Evolutionary conservation across 1,284 basidiomycete genomes (phyloP).

Genomic region (Leccinum brunneo-olivaceum): DNA sequence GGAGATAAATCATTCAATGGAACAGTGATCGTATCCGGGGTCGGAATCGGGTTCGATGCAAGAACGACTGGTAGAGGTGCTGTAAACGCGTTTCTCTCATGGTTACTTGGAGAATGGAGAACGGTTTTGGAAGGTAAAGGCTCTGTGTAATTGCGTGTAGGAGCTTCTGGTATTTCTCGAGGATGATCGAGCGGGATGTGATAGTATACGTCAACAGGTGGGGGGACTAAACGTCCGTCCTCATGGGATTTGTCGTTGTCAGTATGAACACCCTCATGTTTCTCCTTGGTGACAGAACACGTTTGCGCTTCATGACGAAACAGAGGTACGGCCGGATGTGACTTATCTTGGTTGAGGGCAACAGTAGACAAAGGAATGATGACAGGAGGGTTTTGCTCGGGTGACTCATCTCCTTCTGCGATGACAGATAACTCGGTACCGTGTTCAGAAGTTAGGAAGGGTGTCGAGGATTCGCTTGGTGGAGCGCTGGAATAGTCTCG

Average conservation of each 20-base stretch:
- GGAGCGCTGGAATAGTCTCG: slow-evolving; percentile 2
- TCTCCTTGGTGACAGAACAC: background rate
- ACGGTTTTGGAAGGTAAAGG: slow-evolving; percentile 15
- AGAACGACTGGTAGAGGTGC: slow-evolving; percentile 30
- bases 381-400: slow-evolving; percentile 34
- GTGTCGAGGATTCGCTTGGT: slow-evolving; percentile 7
- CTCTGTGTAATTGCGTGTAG: slow-evolving; percentile 13
- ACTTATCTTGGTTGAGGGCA: background rate
- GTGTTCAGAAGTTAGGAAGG: slow-evolving; percentile 7
- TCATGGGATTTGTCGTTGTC: slow-evolving; percentile 1
- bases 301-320: background rate
- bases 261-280: background rate
- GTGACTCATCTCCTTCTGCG: slow-evolving; percentile 60
- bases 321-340: background rate
- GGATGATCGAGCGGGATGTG: slow-evolving; percentile 34
- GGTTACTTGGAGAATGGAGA: slow-evolving; percentile 12
- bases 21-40: slow-evolving; percentile 17
- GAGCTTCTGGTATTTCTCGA: slow-evolving; percentile 4
- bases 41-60: slow-evolving; percentile 9
- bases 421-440: slow-evolving; percentile 59
- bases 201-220: slow-evolving; percentile 33
- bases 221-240: slow-evolving; percentile 6
- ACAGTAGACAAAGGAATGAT: slow-evolving; percentile 11
- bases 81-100: slow-evolving; percentile 18
- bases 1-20: slow-evolving; percentile 30